A percentile compares a stretch with the other conserved stretches of the same genome.
phyloP scores from a whole-genome alignment of 176 grass and related monocot genomes.

The Musa schizocarpa region DNA sequence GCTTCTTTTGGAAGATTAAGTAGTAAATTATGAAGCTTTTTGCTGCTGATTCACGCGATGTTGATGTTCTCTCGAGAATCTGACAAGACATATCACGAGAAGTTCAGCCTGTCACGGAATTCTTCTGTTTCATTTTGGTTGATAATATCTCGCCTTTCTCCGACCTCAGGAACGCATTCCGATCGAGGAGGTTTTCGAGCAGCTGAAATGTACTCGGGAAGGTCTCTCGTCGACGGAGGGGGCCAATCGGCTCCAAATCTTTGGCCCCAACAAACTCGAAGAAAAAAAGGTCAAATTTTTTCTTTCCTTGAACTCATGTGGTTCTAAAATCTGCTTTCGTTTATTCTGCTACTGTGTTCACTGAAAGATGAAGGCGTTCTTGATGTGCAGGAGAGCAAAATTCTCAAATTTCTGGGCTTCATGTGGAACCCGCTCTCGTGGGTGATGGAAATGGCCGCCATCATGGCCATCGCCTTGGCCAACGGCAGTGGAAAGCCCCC shows the following conservation, averaged over 20 bases:
- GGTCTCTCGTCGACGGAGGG: constrained; percentile 58
- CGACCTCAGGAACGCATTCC: constrained; percentile 70
- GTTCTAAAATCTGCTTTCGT: not conserved
- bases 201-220: constrained; percentile 43
- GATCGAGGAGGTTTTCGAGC: constrained; percentile 76
- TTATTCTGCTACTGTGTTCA: not conserved
- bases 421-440: constrained; percentile 99
- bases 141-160: not conserved
- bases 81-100: not conserved
- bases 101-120: not conserved
- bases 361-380: not conserved
- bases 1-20: no score
- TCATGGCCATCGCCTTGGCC: constrained; percentile 80
- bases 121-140: not conserved
- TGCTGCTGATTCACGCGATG: not conserved
- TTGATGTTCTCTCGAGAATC: not conserved
- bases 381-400: constrained; percentile 60
- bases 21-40: no score
- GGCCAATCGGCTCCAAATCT: constrained; percentile 40
- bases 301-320: not conserved
- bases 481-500: constrained; percentile 61
- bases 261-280: constrained; percentile 95
- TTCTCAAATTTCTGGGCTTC: constrained; percentile 86
- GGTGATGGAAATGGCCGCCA: constrained; percentile 87
- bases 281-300: constrained; percentile 57